Evolutionary conservation across 2,329 filamentous ascomycete species (phyloP).

Genomic region (Colletotrichum zoysiae): DNA sequence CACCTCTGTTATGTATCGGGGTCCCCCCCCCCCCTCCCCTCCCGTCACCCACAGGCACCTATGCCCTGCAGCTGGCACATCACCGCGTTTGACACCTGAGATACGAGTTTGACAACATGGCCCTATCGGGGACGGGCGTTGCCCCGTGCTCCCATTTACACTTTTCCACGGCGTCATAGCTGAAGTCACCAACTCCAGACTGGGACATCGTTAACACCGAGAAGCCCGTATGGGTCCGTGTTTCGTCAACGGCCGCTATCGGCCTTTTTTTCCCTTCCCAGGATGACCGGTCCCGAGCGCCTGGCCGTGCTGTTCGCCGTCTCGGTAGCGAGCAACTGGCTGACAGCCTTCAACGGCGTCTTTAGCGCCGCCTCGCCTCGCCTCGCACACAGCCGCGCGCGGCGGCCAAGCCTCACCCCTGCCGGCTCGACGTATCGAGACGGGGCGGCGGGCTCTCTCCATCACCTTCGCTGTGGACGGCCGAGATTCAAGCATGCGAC

Average conservation of each 20-base stretch:
- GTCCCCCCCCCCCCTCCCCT: too few relatives aligned
- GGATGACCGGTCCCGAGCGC: not conserved
- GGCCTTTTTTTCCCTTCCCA: too few relatives aligned
- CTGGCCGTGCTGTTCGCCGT: not conserved
- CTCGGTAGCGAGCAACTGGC: not conserved
- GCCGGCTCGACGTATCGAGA: not conserved
- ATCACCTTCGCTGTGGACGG: not conserved
- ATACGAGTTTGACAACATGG: not conserved
- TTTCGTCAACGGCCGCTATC: not conserved
- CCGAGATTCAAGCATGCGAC: not conserved
- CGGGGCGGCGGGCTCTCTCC: not conserved
- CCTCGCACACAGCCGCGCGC: not conserved
- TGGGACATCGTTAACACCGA: not conserved
- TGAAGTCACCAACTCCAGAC: not conserved
- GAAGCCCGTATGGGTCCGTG: not conserved
- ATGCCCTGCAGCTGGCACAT: not conserved
- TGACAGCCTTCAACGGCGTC: not conserved
- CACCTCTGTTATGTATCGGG: not conserved
- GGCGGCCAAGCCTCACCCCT: not conserved
- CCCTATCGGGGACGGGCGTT: not conserved
- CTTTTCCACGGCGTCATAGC: not conserved
- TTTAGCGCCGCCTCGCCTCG: not conserved
- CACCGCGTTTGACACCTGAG: not conserved
- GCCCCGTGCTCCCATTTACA: not conserved
- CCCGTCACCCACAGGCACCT: not conserved